Evolutionary conservation across 2,329 filamentous ascomycete species (phyloP).

Genomic region (Epichloe sylvatica): DNA sequence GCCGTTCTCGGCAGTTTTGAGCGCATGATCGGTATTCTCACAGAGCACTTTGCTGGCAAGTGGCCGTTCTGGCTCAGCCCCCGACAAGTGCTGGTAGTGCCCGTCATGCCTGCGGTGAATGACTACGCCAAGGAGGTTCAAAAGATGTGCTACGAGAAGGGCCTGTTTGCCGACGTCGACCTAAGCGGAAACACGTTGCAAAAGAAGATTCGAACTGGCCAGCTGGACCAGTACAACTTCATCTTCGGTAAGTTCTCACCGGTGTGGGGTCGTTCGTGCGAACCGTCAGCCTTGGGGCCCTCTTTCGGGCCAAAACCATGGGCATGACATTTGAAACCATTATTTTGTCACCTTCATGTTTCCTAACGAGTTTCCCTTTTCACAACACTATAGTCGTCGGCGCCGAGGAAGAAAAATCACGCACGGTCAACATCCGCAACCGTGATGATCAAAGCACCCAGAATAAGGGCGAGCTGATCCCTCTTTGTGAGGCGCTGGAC

Average conservation of each 20-base stretch:
- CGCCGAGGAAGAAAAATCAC: conserved; percentile 44
- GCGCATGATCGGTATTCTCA: conserved; percentile 58
- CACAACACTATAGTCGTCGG: conserved; percentile 35
- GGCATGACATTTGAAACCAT: neutral
- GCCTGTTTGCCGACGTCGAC: conserved; percentile 51
- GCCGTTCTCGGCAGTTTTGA: conserved; percentile 62
- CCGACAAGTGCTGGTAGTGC: conserved; percentile 51
- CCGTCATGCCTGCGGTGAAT: conserved; percentile 62
- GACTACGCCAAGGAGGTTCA: conserved; percentile 67
- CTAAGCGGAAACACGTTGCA: conserved; percentile 62
- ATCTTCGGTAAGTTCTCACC: conserved; percentile 46
- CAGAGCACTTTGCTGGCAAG: conserved; percentile 73
- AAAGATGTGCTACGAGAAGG: conserved; percentile 49
- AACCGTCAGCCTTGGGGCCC: neutral
- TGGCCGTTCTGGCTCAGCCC: conserved; percentile 85
- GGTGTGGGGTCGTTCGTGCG: neutral
- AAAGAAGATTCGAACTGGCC: conserved; percentile 77
- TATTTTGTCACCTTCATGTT: neutral
- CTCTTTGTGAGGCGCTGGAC: conserved; percentile 41
- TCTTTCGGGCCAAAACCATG: neutral
- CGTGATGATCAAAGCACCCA: conserved; percentile 49
- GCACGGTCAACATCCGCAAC: conserved; percentile 50
- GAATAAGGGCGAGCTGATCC: conserved; percentile 44
- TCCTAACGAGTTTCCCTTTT: neutral
- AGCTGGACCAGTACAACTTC: conserved; percentile 72